Evolutionary conservation across 805 yeast genomes (phyloP).

Genomic region (Grigorovia yakushimaensis): DNA sequence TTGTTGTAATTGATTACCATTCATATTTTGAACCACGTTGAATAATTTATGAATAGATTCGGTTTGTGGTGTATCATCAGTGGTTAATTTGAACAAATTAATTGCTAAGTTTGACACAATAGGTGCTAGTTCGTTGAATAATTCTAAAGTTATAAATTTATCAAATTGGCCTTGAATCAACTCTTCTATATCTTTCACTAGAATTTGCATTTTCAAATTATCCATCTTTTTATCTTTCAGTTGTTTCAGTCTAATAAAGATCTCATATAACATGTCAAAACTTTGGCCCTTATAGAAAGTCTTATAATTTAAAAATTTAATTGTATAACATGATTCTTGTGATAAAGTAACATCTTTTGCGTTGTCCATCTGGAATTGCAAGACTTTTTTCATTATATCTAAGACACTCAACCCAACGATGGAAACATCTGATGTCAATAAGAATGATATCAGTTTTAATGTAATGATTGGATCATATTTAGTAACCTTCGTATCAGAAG

Average conservation of each 20-base stretch:
- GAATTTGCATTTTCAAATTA: slow-evolving; percentile 9
- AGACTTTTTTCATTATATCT: slow-evolving; percentile 57
- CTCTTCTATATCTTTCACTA: slow-evolving; percentile 16
- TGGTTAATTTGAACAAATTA: slow-evolving; percentile 16
- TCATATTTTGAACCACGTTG: slow-evolving; percentile 8
- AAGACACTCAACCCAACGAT: slow-evolving; percentile 81
- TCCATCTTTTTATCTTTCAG: slow-evolving; percentile 12
- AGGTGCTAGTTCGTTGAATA: slow-evolving; percentile 20
- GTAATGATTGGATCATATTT: slow-evolving; percentile 13
- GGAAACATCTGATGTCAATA: slow-evolving; percentile 68
- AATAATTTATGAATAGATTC: slow-evolving; percentile 16
- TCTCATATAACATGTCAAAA: slow-evolving; percentile 67
- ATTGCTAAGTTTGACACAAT: slow-evolving; percentile 7
- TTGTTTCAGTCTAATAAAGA: slow-evolving; percentile 36
- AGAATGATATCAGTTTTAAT: slow-evolving; percentile 41
- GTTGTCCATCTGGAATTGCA: slow-evolving; percentile 37
- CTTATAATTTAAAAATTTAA: slow-evolving; percentile 65
- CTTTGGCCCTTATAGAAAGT: slow-evolving; percentile 81
- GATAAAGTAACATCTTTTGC: slow-evolving; percentile 25
- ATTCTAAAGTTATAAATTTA: slow-evolving; percentile 19
- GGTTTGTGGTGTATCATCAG: slow-evolving; percentile 15
- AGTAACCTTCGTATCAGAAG: slow-evolving; percentile 5
- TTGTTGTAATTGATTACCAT: slow-evolving; percentile 8
- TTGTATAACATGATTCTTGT: slow-evolving; percentile 42
- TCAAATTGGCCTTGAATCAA: slow-evolving; percentile 14